A percentile compares a stretch with the other conserved stretches of the same genome.
These are phyloP conservation scores for Botrytis porri DNA, from an alignment of 2,329 filamentous ascomycete genomes.

Conservation along the genomic window DNA sequence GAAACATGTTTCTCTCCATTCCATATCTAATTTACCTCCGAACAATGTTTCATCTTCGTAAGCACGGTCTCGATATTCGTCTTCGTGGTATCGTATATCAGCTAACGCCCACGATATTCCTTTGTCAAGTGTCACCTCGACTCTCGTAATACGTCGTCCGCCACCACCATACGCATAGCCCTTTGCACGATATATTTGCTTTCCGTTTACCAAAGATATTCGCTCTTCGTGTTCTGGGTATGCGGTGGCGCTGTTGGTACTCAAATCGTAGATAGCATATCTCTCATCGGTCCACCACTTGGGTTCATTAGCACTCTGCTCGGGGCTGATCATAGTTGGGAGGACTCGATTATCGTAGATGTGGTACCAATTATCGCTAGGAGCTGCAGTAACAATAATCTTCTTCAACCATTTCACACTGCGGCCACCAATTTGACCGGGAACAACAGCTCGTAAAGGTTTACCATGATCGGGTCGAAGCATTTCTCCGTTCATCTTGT, in stretches of 20 bases:
- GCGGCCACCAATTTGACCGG: slow-evolving; percentile 85
- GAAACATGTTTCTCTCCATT: slow-evolving; percentile 76
- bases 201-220: slow-evolving; percentile 49
- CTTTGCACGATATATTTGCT: slow-evolving; percentile 59
- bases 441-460: slow-evolving; percentile 77
- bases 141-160: slow-evolving; percentile 75
- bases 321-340: slow-evolving; percentile 80
- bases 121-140: slow-evolving; percentile 80
- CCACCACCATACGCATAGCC: slow-evolving; percentile 90
- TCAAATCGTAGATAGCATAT: slow-evolving; percentile 91
- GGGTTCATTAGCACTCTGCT: slow-evolving; percentile 69
- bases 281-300: slow-evolving; percentile 85
- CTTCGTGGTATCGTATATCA: slow-evolving; percentile 78
- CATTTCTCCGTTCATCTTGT: slow-evolving; percentile 85
- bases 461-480: slow-evolving; percentile 83
- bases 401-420: slow-evolving; percentile 92
- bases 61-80: slow-evolving; percentile 67
- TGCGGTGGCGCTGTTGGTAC: slow-evolving; percentile 77
- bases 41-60: slow-evolving; percentile 62
- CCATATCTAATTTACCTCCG: slow-evolving; percentile 75
- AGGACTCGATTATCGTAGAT: slow-evolving; percentile 90
- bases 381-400: slow-evolving; percentile 71
- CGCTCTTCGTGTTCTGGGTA: slow-evolving; percentile 77
- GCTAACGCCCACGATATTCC: slow-evolving; percentile 78
- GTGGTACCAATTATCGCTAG: slow-evolving; percentile 93